Evolutionary conservation across 345 rosid species (phyloP), one percentile per base, ranked within the genome.

Genomic region (Stellera chamaejasme): DNA sequence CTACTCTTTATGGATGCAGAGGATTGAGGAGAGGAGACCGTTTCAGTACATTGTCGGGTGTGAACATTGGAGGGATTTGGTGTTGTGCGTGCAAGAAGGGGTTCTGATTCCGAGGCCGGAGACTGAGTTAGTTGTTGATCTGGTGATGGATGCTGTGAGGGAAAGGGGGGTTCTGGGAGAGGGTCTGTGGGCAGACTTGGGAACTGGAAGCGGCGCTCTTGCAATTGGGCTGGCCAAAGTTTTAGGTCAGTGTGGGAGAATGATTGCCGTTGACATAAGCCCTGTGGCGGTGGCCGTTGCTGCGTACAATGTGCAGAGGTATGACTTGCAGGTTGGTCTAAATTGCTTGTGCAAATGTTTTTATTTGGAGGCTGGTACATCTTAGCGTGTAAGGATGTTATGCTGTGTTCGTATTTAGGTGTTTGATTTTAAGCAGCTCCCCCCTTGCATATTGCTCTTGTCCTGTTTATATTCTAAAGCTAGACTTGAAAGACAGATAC

Each of bases 41-140:
- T 82, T 87, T 53, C 99, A 87, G 79, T 93, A 89, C 54, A 58
- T 87, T 0, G 96, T 87, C 1, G 99, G 99, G 68, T 89, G 97
- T 51, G 87, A 93, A 68, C 96, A 93, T 53, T 89, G 97, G 97
- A 74, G 94, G 76, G 90, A 89, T 51, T 50, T 93, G 67, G 94
- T 93, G 56, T 63, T 93, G 81, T 55, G 81, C 32, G 96, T 93
- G 9, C 81, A 87, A 61, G 96, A 89, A 76, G 97, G 97, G 23
- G 90, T 93, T 51, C 70, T 93, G 60, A 89, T 93, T 69, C 99
- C 99, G 5, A 75, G 97, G 68, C 96, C 97, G 0, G 96, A 93
- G 74, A 93, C 99, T 53, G 96, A 84, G 62, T 32, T 80, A 66
- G 63, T 93, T 52, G 73, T 84, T 32, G 96, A 89, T 69, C 48